Evolutionary conservation across 2,329 filamentous ascomycete genomes (phyloP), one percentile per base, ranked within the genome.

Genomic region (Arthrinium puccinioides): DNA sequence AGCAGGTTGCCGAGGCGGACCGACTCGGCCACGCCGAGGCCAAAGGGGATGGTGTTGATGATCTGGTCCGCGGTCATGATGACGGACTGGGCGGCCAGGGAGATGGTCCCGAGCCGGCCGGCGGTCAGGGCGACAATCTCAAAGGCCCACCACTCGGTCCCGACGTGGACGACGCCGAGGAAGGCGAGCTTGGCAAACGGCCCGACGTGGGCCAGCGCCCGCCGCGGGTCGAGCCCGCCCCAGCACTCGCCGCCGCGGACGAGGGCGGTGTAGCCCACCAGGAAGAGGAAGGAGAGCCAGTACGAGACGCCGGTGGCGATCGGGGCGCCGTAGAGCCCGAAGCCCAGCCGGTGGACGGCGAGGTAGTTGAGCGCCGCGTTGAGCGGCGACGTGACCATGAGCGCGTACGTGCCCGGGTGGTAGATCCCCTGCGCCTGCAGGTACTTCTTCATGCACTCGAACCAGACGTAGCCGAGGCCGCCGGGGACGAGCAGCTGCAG

Each of bases 91-190:
- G 87, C 84, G 1, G 87, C 87, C 1, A 94, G 69, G 0, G 86
- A 74, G 23, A 88, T 74, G 0, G 84, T 89, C 4, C 88, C 88
- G 0, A 94, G 72, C 24, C 81, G 74, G 1, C 87, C 87, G 5
- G 87, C 87, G 2, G 84, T 85, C 1, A 94, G 72, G 1, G 87
- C 86, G 2, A 94, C 86, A 46, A 94, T 90, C 60, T 94, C 87
- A 50, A 94, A 94, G 0, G 87, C 88, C 87, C 87, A 94, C 87
- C 87, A 94, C 60, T 94, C 88, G 0, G 87, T 92, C 4, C 86
- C 88, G 5, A 94, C 84, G 45, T 94, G 87, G 4, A 94, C 63
- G 28, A 94, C 70, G 0, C 87, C 88, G 0, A 94, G 66, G 11
- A 83, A 60, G 0, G 87, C 85, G 4, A 94, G 75, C 9, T 79